These are phyloP conservation scores for Reticulascus tulasneorum DNA, from an alignment of 2,329 filamentous ascomycete genomes.

Conservation along the genomic window DNA sequence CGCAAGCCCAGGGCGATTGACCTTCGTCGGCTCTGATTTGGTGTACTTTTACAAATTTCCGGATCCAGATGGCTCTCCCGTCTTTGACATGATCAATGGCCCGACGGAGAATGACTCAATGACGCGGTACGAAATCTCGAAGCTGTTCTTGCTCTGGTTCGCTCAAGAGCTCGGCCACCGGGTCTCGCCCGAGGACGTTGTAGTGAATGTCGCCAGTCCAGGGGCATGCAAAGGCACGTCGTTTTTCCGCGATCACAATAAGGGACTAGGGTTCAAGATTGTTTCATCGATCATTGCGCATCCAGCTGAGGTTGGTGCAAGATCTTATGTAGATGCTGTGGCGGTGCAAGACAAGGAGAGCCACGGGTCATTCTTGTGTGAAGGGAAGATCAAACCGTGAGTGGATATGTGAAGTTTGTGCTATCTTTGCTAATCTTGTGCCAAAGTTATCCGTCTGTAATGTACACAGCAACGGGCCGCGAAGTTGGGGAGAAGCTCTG, in stretches of 20 bases:
- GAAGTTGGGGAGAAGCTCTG: slow-evolving; percentile 30
- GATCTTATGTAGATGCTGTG: slow-evolving; percentile 41
- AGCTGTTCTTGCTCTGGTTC: slow-evolving; percentile 30
- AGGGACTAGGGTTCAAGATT: slow-evolving; percentile 22
- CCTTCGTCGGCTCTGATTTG: slow-evolving; percentile 26
- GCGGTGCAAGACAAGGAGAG: slow-evolving; percentile 41
- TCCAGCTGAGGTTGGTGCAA: slow-evolving; percentile 32
- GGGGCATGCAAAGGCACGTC: slow-evolving; percentile 38
- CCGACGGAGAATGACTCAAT: slow-evolving; percentile 24
- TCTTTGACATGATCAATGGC: slow-evolving; percentile 17
- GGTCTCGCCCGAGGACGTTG: slow-evolving; percentile 33
- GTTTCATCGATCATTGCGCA: slow-evolving; percentile 7
- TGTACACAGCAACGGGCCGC: slow-evolving; percentile 29
- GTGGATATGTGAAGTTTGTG: too few relatives aligned
- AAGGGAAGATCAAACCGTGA: slow-evolving; percentile 41
- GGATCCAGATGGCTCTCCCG: slow-evolving; percentile 16
- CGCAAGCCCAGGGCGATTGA: slow-evolving; percentile 20
- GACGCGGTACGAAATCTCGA: slow-evolving; percentile 22
- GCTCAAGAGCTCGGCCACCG: slow-evolving; percentile 30
- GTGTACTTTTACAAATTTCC: slow-evolving; percentile 14
- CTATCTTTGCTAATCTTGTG: too few relatives aligned
- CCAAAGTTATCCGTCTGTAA: slow-evolving; percentile 26
- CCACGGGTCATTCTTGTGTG: slow-evolving; percentile 44
- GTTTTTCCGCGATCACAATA: slow-evolving; percentile 15
- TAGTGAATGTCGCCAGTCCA: slow-evolving; percentile 45